Conservation (phyloP, 163 green algal genomes). For the Trebouxia gelatinosa region DNA sequence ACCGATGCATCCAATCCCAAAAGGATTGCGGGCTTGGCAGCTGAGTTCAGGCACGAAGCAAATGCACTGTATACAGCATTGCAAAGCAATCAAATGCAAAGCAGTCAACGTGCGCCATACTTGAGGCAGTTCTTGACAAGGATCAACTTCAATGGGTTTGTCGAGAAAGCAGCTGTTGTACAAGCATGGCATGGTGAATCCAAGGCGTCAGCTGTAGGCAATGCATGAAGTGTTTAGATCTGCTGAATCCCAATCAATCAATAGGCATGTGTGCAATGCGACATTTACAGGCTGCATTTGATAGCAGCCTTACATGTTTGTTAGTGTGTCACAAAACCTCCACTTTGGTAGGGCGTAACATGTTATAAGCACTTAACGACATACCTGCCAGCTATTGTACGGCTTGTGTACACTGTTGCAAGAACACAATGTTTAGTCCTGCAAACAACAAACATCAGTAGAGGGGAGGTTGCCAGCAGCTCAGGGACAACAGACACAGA, state of each 20-base stretch:
- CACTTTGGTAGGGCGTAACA: no score
- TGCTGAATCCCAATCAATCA: not conserved
- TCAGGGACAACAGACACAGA: no score
- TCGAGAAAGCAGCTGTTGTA: constrained; percentile 30
- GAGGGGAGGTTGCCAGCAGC: no score
- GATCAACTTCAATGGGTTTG: constrained; percentile 76
- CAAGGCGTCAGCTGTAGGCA: not conserved
- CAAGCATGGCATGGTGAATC: not conserved
- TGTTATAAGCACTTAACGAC: no score
- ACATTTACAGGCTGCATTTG: not conserved
- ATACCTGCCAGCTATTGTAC: no score
- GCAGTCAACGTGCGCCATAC: constrained; percentile 52
- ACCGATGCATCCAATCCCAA: constrained; percentile 27
- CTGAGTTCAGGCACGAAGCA: constrained; percentile 32
- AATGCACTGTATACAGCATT: constrained; percentile 52
- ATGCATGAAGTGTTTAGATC: not conserved
- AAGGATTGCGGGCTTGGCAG: constrained; percentile 4
- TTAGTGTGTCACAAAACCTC: not conserved
- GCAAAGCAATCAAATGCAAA: constrained; percentile 46
- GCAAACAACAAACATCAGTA: no score
- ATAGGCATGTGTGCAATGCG: not conserved
- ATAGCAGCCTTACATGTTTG: not conserved
- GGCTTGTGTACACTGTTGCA: no score
- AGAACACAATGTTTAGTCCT: no score
- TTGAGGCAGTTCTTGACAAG: constrained; percentile 76